Base-by-base conservation (phyloP, 306 rosid genomes). In the Begonia loranthoides region DNA sequence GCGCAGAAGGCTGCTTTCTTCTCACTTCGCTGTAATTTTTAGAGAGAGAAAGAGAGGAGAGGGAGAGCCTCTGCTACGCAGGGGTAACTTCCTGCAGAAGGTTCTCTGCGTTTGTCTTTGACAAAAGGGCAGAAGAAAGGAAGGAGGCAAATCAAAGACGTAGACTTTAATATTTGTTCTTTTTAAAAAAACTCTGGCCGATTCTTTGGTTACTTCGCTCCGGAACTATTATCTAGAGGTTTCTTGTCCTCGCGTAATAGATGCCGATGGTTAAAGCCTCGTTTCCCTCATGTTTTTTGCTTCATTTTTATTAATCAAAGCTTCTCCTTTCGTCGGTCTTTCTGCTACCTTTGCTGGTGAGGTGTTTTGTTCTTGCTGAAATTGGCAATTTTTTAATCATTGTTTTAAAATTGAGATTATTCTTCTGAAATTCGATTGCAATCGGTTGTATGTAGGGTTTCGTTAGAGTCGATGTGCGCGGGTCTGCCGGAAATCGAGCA, bases 221-320 rank as follows among this genome's bases (percentile, higher is more conserved):
- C 61, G 11, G 55, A 52, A 39, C 13, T 56, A 52, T 46, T 33
- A 63, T 58, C 70, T 55, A 50, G 61, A 51, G 45, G 56, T 59
- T 52, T 60, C 66, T 56, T 73, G 36, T 68, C 79, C 54, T 62
- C 79, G 78, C 94, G 87, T 67, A 69, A 77, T 70, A 72, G 57
- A 36, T 56, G 57, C 50, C 19, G 55, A 62, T 76, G 12, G 55
- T 67, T 24, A 22, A 33, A 36, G 49, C 17, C 13, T 1, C 39
- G 21, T 33, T 44, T 19, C 13, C 1, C 22, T 14, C 8, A 1
- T 15, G 1, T 11, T 49, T 50, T 22, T 6, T 22, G 22, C 33
- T 16, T 11, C 45, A 41, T 54, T 61, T 61, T 65, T 75, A 61
- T 40, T 28, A 1, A 2, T 74, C 73, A 62, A 58, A 45, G 64